Base-by-base conservation (phyloP, 495 filamentous ascomycete species). In the Lineolata rhizophorae region DNA sequence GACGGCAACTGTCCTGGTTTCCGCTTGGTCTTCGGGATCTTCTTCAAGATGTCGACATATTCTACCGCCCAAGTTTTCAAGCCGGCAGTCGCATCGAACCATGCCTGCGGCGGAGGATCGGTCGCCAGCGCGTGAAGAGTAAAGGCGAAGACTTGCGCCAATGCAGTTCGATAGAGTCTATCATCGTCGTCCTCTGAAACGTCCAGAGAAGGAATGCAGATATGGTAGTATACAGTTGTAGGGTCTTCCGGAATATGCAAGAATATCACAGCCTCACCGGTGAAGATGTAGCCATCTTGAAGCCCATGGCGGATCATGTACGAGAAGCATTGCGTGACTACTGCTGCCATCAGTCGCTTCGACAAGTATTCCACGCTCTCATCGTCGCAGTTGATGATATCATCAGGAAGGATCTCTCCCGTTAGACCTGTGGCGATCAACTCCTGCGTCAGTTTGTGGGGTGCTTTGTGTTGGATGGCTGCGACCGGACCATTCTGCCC, bases 81-180 rank as follows among this genome's bases (percentile, higher is more conserved):
- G 6, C 6, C 30, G 25, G 17, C 51, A 49, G 11, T 19, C 30
- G 33, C 62, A 20, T 50, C 44, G 38, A 48, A 27, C 17, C 49
- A 36, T 5, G 52, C 55, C 39, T 46, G 39, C 24, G 31, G 29
- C 18, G 46, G 38, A 30, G n/a, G n/a, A n/a, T n/a, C 41, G n/a
- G n/a, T n/a, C n/a, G n/a, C 36, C 26, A 62, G 53, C 21, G 50
- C 53, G 37, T 56, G 48, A 33, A 66, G 40, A 31, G 47, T 52
- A 36, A 66, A 64, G n/a, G 25, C 53, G 62, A 54, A 29, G 62
- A 51, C 39, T 61, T 52, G 5, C n/a, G 54, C 53, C 17, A 57
- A 45, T 5, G 57, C 54, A 1, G 57, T 65, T 22, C 45, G 50
- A 41, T 55, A 42, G 33, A 62, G 43, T 32, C 46, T n/a, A n/a